Conservation (phyloP, 345 rosid species). For the Lepidium africanum region DNA sequence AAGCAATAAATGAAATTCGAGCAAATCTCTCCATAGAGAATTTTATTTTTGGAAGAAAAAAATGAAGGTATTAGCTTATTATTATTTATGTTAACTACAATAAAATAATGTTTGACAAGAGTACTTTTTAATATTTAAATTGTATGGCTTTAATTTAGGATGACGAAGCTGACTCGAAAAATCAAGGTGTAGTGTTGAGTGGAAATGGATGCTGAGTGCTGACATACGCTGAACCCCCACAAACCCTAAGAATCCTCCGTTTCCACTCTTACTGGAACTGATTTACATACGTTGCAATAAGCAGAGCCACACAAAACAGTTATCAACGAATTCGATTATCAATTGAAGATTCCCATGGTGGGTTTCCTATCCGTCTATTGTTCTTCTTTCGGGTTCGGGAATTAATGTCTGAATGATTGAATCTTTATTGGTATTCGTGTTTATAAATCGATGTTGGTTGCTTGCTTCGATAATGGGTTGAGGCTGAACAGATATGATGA, state of each 20-base stretch:
- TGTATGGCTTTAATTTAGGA: slow-evolving; percentile 13
- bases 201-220: background rate
- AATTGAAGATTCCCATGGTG: slow-evolving; percentile 17
- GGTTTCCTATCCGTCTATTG: background rate
- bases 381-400: background rate
- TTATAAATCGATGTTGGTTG: background rate
- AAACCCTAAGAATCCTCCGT: slow-evolving; percentile 9
- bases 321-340: background rate
- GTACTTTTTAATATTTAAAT: background rate
- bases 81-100: no score
- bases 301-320: background rate
- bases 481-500: background rate
- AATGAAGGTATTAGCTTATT: no score
- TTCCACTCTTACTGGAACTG: background rate
- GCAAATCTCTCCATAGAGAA: no score
- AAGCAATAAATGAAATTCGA: no score
- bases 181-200: slow-evolving; percentile 14
- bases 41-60: no score
- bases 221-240: background rate
- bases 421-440: background rate
- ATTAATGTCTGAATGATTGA: background rate
- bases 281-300: background rate
- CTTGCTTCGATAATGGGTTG: background rate
- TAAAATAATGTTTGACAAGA: no score
- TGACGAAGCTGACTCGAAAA: slow-evolving; percentile 12